phyloP scores from a whole-genome alignment of 2,329 filamentous ascomycete genomes.

The Ophiostoma triangulosporum region DNA sequence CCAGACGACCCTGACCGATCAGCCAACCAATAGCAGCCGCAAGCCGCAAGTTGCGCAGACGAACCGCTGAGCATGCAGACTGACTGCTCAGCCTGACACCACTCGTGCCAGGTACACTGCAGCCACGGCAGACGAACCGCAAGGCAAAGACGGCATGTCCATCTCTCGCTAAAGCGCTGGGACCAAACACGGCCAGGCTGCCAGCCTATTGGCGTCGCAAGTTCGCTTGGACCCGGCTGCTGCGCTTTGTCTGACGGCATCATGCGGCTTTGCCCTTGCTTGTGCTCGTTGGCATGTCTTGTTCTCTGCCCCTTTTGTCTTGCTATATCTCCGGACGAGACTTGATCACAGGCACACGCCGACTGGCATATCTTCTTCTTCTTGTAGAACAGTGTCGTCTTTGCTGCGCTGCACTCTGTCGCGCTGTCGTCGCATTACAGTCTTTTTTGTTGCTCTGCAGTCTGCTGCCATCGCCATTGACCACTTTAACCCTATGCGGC shows the following conservation, averaged over 20 bases:
- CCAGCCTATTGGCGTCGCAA: background rate
- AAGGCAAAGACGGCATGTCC: background rate
- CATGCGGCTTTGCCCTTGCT: background rate
- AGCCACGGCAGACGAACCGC: background rate
- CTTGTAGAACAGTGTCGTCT: background rate
- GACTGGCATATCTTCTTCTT: background rate
- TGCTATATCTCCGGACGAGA: background rate
- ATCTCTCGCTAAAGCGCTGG: too few species aligned
- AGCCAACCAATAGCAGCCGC: background rate
- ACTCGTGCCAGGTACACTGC: background rate
- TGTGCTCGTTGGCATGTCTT: background rate
- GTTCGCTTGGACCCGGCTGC: background rate
- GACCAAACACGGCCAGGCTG: background rate
- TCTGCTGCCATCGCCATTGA: background rate
- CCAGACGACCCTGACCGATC: background rate
- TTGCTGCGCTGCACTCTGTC: too few species aligned
- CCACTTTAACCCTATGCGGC: background rate
- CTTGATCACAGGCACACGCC: background rate
- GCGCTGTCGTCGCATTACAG: background rate
- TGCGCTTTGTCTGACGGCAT: background rate
- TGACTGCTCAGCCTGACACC: slow-evolving; percentile 3
- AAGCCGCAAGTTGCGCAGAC: background rate
- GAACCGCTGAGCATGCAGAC: background rate
- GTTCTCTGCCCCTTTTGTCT: background rate
- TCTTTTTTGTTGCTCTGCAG: background rate